Evolutionary conservation across 768 basidiomycete genomes (phyloP).

Genomic region (Rhizopogon vulgaris): DNA sequence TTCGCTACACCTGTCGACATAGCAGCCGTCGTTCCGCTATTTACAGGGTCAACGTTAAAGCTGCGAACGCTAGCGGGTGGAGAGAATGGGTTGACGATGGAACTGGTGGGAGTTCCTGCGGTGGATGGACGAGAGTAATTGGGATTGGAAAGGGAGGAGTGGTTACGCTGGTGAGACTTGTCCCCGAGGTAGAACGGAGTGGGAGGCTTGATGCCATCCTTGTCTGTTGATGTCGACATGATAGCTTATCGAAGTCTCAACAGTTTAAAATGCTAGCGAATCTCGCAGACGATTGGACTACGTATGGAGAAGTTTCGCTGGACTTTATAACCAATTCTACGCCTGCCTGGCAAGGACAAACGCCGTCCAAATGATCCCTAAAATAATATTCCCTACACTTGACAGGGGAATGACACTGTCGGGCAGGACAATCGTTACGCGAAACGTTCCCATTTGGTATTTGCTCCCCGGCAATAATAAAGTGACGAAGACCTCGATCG

Average conservation of each 20-base stretch:
- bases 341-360: neutral
- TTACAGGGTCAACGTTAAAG: constrained; percentile 31
- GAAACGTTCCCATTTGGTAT: neutral
- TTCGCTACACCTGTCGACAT: constrained; percentile 8
- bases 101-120: constrained; percentile 12
- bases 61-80: constrained; percentile 43
- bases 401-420: neutral
- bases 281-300: neutral
- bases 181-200: constrained; percentile 6
- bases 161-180: constrained; percentile 27
- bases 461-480: neutral
- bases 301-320: neutral
- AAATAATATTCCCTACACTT: neutral
- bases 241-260: neutral
- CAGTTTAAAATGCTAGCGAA: neutral
- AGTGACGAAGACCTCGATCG: neutral
- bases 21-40: constrained; percentile 14
- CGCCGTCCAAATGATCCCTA: neutral
- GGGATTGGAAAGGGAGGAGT: constrained; percentile 8
- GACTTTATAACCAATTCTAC: neutral
- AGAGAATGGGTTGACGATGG: constrained; percentile 42
- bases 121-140: constrained; percentile 18
- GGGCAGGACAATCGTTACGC: neutral
- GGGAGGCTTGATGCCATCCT: neutral
- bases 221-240: neutral